Percentiles rank a stretch among this genome's conserved stretches.
Evolutionary conservation across 164 flowering plant species (phyloP).

Genomic region (Umbilicus rupestris): DNA sequence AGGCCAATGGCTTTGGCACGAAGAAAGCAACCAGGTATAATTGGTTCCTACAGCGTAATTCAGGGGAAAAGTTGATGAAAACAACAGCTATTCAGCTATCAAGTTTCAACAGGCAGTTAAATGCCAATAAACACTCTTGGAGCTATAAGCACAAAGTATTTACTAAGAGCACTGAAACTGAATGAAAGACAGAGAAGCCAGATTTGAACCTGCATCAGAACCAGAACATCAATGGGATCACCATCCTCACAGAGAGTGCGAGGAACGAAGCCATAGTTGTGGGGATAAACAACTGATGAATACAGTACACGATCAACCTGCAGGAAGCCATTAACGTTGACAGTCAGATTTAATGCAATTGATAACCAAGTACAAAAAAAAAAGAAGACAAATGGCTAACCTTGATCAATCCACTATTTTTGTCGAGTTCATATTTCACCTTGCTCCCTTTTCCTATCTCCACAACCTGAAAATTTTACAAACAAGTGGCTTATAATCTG

Average conservation of each 20-base stretch:
- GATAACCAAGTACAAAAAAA: background rate
- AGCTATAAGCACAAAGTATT: background rate
- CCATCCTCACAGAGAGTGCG: conserved; percentile 84
- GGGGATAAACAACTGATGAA: conserved; percentile 90
- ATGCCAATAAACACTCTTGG: background rate
- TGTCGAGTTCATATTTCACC: conserved; percentile 10
- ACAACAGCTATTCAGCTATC: background rate
- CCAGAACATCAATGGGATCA: conserved; percentile 81
- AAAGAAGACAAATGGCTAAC: background rate
- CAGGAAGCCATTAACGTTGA: background rate
- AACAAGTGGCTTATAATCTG: background rate
- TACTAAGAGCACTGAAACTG: too few relatives aligned
- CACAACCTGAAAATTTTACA: background rate
- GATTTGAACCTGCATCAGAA: conserved; percentile 70
- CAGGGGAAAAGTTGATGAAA: background rate
- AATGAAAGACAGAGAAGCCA: background rate
- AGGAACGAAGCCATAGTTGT: conserved; percentile 91
- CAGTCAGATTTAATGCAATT: background rate
- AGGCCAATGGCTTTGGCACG: conserved; percentile 80
- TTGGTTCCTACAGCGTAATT: conserved; percentile 43
- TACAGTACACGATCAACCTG: conserved; percentile 87
- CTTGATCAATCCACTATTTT: conserved; percentile 8
- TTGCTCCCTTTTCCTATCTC: conserved; percentile 9
- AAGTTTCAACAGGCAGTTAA: background rate
- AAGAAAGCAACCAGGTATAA: conserved; percentile 76